Percentiles rank a stretch among this genome's conserved stretches.
Evolutionary conservation across 1,139 yeast species (phyloP).

Genomic region (Petasospora fabianii): DNA sequence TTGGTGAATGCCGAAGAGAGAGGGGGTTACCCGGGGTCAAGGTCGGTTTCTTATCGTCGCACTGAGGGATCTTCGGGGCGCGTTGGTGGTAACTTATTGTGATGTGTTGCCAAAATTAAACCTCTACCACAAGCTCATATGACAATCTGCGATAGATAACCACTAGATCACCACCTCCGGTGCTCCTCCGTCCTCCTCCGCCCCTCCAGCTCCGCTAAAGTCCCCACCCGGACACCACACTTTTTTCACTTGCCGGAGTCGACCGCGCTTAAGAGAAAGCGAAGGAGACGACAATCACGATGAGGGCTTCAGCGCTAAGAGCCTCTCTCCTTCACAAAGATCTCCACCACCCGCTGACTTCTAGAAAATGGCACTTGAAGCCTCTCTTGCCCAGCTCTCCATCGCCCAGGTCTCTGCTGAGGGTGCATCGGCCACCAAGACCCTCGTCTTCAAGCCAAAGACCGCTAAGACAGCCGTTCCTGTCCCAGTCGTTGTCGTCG

Average conservation of each 20-base stretch:
- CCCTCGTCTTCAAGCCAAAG: conserved; percentile 87
- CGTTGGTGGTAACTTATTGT: too few relatives aligned
- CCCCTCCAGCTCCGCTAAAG: too few relatives aligned
- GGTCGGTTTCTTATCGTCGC: too few relatives aligned
- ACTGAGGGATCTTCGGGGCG: too few relatives aligned
- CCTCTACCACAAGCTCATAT: too few relatives aligned
- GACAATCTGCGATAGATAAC: too few relatives aligned
- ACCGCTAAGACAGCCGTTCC: conserved; percentile 83
- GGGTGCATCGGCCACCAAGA: conserved; percentile 52
- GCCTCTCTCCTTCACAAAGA: neutral
- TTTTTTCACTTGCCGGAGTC: neutral
- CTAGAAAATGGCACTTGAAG: conserved; percentile 52
- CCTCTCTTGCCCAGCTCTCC: conserved; percentile 56
- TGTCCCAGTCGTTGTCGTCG: conserved; percentile 77
- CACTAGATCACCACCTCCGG: too few relatives aligned
- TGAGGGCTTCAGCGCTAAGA: too few relatives aligned
- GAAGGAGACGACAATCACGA: neutral
- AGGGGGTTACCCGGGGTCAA: neutral
- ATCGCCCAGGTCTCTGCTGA: conserved; percentile 43
- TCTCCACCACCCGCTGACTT: neutral
- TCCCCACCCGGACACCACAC: conserved; percentile 3
- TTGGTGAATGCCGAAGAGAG: neutral
- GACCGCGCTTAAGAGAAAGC: neutral
- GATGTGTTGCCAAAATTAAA: too few relatives aligned
- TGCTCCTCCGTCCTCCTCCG: too few relatives aligned